Percentiles rank a stretch among this genome's conserved stretches.
Conservation (phyloP, 305 asterid genomes). For the Fraxinus xanthoxyloides region DNA sequence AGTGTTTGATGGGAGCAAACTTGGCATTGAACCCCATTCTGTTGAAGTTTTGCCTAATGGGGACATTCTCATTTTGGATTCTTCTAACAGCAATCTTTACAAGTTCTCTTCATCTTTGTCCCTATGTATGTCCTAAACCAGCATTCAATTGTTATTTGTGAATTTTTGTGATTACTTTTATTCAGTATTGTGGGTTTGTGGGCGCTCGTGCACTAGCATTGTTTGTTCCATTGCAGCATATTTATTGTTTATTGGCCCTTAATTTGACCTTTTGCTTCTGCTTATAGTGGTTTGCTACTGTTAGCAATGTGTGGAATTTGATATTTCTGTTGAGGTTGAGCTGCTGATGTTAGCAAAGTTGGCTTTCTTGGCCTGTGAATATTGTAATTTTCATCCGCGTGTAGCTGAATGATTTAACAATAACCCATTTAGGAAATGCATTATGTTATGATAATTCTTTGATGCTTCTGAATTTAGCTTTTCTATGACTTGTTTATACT, state of each 20-base stretch:
- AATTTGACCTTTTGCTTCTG: slow-evolving; percentile 8
- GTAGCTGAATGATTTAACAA: slow-evolving; percentile 14
- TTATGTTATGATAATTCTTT: neutral
- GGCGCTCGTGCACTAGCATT: neutral
- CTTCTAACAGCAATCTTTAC: slow-evolving; percentile 86
- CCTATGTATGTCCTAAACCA: slow-evolving; percentile 52
- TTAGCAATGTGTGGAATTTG: slow-evolving; percentile 14
- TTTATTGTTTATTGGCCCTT: neutral
- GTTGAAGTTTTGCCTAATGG: slow-evolving; percentile 77
- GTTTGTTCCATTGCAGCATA: neutral
- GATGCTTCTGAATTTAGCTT: slow-evolving; percentile 16
- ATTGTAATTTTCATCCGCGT: slow-evolving; percentile 9
- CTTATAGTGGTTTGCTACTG: slow-evolving; percentile 19
- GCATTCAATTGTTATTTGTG: neutral
- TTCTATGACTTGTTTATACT: neutral
- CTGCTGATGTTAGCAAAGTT: slow-evolving; percentile 19
- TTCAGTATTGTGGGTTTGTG: neutral
- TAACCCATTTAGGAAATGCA: slow-evolving; percentile 10
- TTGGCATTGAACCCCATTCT: slow-evolving; percentile 86
- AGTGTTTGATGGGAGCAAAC: slow-evolving; percentile 97
- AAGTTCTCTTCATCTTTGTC: slow-evolving; percentile 86
- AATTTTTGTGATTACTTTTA: neutral
- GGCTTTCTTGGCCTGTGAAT: slow-evolving; percentile 12
- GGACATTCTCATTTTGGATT: slow-evolving; percentile 86
- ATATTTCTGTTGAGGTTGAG: slow-evolving; percentile 16